A percentile compares a stretch with the other conserved stretches of the same genome.
Conservation (phyloP, 108 stramenopile species). For the Bacterosira constricta region DNA sequence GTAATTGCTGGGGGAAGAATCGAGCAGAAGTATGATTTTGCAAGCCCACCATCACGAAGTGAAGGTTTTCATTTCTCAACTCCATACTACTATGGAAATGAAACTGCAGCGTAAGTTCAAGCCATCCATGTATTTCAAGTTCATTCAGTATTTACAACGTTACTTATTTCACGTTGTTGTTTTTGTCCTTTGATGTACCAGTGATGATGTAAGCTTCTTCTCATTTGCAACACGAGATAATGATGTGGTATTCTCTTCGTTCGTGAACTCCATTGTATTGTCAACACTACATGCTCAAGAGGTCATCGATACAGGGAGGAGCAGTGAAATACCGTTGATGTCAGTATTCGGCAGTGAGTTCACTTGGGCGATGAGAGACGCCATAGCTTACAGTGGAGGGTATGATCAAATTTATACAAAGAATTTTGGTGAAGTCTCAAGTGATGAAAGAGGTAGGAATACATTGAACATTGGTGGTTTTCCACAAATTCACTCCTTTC, state of each 20-base stretch:
- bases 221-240: slow-evolving; percentile 50
- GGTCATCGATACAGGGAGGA: slow-evolving; percentile 27
- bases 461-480: slow-evolving; percentile 14
- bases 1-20: slow-evolving; percentile 49
- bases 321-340: slow-evolving; percentile 26
- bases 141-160: not conserved
- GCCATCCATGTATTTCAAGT: not conserved
- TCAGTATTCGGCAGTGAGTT: slow-evolving; percentile 43
- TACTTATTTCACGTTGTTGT: not conserved
- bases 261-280: slow-evolving; percentile 55
- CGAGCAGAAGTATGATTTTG: slow-evolving; percentile 38
- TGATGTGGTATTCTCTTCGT: slow-evolving; percentile 53
- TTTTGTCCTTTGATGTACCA: not conserved
- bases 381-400: slow-evolving; percentile 8
- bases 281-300: slow-evolving; percentile 57
- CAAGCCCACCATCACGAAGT: no score
- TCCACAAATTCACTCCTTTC: slow-evolving; percentile 8
- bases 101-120: slow-evolving; percentile 18
- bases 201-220: slow-evolving; percentile 11
- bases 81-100: slow-evolving; percentile 60
- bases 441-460: slow-evolving; percentile 15
- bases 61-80: slow-evolving; percentile 51
- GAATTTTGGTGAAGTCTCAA: slow-evolving; percentile 22
- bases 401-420: slow-evolving; percentile 16
- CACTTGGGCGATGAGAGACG: slow-evolving; percentile 27